These are phyloP conservation scores for Xylariaceae sp. DNA, from an alignment of 2,329 filamentous ascomycete species.

Conservation along the genomic window DNA sequence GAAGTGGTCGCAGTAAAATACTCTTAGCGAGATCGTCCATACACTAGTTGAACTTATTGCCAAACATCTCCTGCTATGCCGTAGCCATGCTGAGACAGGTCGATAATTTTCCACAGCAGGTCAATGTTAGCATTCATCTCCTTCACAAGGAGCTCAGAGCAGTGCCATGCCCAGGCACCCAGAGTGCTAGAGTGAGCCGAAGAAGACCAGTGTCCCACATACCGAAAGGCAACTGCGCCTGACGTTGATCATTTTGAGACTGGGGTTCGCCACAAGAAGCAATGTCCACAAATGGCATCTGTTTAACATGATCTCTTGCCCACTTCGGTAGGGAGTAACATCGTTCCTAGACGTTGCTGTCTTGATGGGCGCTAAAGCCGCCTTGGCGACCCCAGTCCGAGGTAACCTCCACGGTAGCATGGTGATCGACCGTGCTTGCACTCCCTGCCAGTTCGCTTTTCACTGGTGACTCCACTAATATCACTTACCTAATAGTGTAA, in stretches of 20 bases:
- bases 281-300: conserved; percentile 5
- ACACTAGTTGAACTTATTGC: too few species aligned
- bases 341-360: conserved; percentile 1
- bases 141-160: too few species aligned
- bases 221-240: too few species aligned
- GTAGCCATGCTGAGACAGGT: too few species aligned
- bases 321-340: conserved; percentile 2
- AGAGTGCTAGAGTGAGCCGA: too few species aligned
- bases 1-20: too few species aligned
- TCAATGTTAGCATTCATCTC: too few species aligned
- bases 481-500: conserved; percentile 16
- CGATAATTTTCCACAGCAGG: too few species aligned
- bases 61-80: too few species aligned
- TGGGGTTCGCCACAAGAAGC: conserved; percentile 13
- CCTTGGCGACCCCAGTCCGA: conserved; percentile 3
- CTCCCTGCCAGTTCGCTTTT: neutral
- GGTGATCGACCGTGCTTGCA: neutral
- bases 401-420: neutral
- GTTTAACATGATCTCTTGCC: neutral
- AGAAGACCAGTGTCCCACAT: too few species aligned
- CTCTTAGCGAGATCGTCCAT: too few species aligned
- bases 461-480: neutral
- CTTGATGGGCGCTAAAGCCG: neutral
- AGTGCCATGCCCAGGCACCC: too few species aligned
- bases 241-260: neutral